These are phyloP conservation scores for Penicillium odoratum DNA, from an alignment of 495 filamentous ascomycete species.

Conservation along the genomic window DNA sequence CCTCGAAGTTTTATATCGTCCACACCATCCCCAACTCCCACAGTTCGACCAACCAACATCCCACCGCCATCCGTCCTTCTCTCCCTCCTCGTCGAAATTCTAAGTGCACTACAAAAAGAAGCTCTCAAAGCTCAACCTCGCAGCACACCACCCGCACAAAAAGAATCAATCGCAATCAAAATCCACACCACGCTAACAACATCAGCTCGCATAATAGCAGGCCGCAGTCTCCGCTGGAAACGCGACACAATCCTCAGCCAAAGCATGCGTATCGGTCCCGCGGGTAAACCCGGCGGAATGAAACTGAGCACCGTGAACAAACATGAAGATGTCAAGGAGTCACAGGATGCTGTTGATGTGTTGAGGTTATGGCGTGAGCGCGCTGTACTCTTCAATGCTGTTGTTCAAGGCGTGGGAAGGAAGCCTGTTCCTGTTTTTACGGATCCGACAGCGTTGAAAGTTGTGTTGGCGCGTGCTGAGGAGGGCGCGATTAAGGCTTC, in stretches of 20 bases:
- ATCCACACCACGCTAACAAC: constrained; percentile 60
- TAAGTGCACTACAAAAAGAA: constrained; percentile 50
- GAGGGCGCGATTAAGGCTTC: constrained; percentile 68
- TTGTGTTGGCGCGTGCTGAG: constrained; percentile 41
- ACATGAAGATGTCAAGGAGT: constrained; percentile 76
- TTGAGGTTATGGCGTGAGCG: constrained; percentile 65
- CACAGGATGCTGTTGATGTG: constrained; percentile 81
- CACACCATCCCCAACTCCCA: constrained; percentile 19
- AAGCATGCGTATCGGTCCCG: constrained; percentile 79
- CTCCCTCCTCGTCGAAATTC: constrained; percentile 65
- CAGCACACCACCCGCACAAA: neutral
- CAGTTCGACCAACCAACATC: constrained; percentile 75
- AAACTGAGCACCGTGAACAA: constrained; percentile 83
- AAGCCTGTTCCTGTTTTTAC: constrained; percentile 65
- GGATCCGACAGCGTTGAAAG: constrained; percentile 60
- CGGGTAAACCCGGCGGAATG: constrained; percentile 75
- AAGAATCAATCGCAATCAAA: constrained; percentile 31
- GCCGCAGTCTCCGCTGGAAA: constrained; percentile 86
- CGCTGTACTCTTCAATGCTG: constrained; percentile 40
- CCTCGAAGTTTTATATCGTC: constrained; percentile 16
- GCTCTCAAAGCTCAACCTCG: constrained; percentile 27
- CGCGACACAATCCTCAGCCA: constrained; percentile 83
- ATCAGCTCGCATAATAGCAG: constrained; percentile 77
- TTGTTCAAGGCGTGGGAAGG: constrained; percentile 36
- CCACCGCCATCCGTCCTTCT: constrained; percentile 85